phyloP scores from a whole-genome alignment of 2,329 filamentous ascomycete species.

The Fusarium floridanum region DNA sequence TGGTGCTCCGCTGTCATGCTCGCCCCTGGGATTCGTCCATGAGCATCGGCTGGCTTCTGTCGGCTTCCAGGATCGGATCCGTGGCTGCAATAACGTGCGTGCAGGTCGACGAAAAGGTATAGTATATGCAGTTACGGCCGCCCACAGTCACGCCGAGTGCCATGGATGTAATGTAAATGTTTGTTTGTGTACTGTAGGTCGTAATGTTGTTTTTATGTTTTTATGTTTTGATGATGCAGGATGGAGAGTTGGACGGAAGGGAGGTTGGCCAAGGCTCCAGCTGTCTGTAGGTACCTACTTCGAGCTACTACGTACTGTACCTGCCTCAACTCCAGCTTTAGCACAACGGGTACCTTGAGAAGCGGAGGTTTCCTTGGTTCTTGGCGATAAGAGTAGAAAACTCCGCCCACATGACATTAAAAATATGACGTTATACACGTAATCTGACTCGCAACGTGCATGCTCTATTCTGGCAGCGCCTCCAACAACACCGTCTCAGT shows the following conservation, averaged over 20 bases:
- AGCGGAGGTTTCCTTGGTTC: neutral
- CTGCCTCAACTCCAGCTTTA: neutral
- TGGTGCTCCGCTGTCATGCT: conserved; percentile 22
- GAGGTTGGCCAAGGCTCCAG: neutral
- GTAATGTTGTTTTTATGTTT: neutral
- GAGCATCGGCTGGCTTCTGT: conserved; percentile 30
- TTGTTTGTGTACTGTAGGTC: neutral
- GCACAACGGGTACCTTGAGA: neutral
- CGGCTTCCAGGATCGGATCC: conserved; percentile 21
- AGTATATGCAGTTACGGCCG: neutral
- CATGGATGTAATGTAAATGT: neutral
- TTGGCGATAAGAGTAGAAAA: neutral
- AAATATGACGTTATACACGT: neutral
- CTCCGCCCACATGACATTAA: neutral
- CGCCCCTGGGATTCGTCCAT: conserved; percentile 2
- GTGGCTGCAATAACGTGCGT: conserved; percentile 9
- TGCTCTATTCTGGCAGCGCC: neutral
- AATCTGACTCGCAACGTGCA: neutral
- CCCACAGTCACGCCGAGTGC: neutral
- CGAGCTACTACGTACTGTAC: neutral
- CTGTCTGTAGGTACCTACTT: neutral
- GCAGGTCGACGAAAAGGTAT: conserved; percentile 6
- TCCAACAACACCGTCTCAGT: neutral
- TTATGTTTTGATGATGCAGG: neutral
- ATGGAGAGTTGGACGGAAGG: neutral